phyloP scores from a whole-genome alignment of 2,329 filamentous ascomycete genomes.

The Diaporthe sp. region DNA sequence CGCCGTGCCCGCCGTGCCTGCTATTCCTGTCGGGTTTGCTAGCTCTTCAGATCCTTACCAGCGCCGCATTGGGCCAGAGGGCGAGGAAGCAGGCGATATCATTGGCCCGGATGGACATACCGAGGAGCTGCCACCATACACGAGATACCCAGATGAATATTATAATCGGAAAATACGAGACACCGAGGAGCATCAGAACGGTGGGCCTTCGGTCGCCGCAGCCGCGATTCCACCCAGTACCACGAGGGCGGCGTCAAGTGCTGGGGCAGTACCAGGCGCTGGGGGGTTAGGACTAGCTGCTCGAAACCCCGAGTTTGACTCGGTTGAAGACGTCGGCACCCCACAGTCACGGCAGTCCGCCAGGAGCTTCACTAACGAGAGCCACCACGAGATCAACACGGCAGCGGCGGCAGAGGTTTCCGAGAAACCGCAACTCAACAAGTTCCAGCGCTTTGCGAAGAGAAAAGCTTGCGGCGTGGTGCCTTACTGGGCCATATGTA shows the following conservation, averaged over 20 bases:
- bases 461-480: constrained; percentile 68
- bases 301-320: constrained; percentile 71
- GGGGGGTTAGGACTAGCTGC: constrained; percentile 71
- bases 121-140: constrained; percentile 92
- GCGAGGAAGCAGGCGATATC: constrained; percentile 87
- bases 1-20: constrained; percentile 40
- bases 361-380: constrained; percentile 61
- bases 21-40: constrained; percentile 80
- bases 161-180: constrained; percentile 64
- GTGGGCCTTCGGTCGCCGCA: constrained; percentile 16
- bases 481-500: constrained; percentile 69
- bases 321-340: constrained; percentile 63
- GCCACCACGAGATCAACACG: constrained; percentile 65
- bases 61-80: constrained; percentile 78
- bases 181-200: constrained; percentile 36
- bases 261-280: constrained; percentile 66
- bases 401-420: constrained; percentile 52
- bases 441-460: constrained; percentile 64
- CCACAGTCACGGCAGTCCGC: constrained; percentile 62
- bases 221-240: constrained; percentile 20
- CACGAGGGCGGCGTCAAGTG: constrained; percentile 56
- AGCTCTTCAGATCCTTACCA: constrained; percentile 75
- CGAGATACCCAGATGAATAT: constrained; percentile 83
- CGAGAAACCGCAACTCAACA: constrained; percentile 61
- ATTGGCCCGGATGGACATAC: constrained; percentile 89